phyloP scores from a whole-genome alignment of 129 eudicot genomes.

The Centella asiatica region DNA sequence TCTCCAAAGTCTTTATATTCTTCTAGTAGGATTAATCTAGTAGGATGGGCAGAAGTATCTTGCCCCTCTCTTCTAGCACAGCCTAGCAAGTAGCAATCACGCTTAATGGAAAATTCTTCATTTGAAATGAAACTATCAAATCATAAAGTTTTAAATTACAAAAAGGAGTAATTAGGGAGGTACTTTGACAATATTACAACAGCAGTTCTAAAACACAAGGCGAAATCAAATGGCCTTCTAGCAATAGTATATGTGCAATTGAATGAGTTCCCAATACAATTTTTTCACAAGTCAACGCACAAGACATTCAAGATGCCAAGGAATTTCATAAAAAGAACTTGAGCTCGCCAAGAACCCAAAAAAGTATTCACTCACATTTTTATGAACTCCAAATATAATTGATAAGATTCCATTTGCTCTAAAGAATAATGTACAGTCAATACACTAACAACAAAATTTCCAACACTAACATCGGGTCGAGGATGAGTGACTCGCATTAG shows the following conservation, averaged over 20 bases:
- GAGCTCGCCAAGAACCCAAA: neutral
- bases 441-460: neutral
- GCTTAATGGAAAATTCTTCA: too few species aligned
- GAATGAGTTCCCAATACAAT: neutral
- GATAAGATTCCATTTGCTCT: neutral
- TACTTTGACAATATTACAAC: neutral
- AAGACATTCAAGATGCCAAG: too few species aligned
- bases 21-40: too few species aligned
- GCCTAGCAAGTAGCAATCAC: too few species aligned
- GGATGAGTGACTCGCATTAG: conserved; percentile 1
- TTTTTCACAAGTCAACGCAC: neutral
- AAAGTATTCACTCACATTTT: neutral
- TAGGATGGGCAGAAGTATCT: too few species aligned
- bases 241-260: too few species aligned
- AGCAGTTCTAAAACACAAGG: neutral
- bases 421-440: neutral
- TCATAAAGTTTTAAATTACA: too few species aligned
- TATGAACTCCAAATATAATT: conserved; percentile 1
- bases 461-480: neutral
- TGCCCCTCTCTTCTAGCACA: too few species aligned
- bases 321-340: neutral
- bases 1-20: too few species aligned
- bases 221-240: neutral
- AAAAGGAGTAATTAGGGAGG: neutral
- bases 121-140: too few species aligned